Evolutionary conservation across 306 rosid genomes (phyloP), one percentile per base, ranked within the genome.

Genomic region (Quercus mongolica): DNA sequence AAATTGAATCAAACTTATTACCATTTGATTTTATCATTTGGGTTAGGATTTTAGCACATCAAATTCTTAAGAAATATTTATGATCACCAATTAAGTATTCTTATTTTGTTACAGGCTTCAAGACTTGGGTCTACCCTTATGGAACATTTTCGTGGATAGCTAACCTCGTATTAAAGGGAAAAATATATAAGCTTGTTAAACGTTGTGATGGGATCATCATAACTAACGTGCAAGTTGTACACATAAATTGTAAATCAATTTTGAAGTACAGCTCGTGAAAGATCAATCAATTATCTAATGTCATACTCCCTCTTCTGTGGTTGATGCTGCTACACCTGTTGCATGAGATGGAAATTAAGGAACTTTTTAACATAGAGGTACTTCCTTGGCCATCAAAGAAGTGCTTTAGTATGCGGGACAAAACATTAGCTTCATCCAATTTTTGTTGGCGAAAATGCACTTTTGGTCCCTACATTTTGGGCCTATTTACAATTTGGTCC

Each of bases 81-180:
- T 33, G 19, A 5, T 17, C 46, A 31, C 13, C 21, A 31, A 65
- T 12, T 15, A 3, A 6, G 21, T 31, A 26, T 63, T 28, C n/a
- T 52, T 31, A 33, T 61, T 15, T 71, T 28, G 62, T 31, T 77
- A 26, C 70, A 84, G 85, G 86, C 56, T 30, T 82, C 62, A 87
- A 84, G 83, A 84, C 87, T 14, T 82, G 73, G 64, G 14, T 84
- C 7, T 84, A 82, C 49, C 88, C 88, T 3, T 87, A 86, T 26
- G 88, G 86, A 74, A 82, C 88, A 73, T 84, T 87, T 82, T 84
- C 86, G n/a, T 58, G 80, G 86, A 77, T 79, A 55, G 78, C 83
- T 38, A 75, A 69, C 15, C 30, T 28, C 72, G 79, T 75, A 23
- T 56, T 77, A 2, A 18, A 64, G 41, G 79, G 85, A 72, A 70